Evolutionary conservation across 768 basidiomycete genomes (phyloP).

Genomic region (Russula ochroleuca): DNA sequence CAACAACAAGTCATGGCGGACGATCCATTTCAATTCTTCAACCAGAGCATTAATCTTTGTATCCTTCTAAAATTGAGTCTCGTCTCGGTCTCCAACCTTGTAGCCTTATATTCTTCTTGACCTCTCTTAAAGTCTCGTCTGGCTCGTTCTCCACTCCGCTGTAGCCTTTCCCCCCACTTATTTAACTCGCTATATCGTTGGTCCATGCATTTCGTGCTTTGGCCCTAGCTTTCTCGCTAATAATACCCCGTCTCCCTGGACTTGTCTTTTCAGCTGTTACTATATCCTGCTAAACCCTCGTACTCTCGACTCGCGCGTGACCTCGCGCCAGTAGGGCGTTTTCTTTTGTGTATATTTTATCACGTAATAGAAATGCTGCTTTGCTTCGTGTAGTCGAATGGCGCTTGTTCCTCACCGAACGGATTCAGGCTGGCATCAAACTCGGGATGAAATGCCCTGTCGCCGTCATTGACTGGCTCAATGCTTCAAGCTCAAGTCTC

Average conservation of each 20-base stretch:
- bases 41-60: slow-evolving; percentile 11
- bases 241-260: slow-evolving; percentile 6
- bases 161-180: slow-evolving; percentile 18
- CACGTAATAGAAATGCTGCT: neutral
- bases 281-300: neutral
- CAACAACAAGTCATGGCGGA: slow-evolving; percentile 10
- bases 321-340: neutral
- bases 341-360: slow-evolving; percentile 1
- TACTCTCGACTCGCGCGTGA: neutral
- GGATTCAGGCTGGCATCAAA: too few relatives aligned
- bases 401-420: too few relatives aligned
- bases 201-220: slow-evolving; percentile 1
- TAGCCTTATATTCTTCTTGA: slow-evolving; percentile 20
- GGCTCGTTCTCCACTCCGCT: neutral
- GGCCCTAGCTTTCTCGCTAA: neutral
- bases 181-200: slow-evolving; percentile 1
- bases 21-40: slow-evolving; percentile 2
- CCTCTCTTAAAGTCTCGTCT: neutral
- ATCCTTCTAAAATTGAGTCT: slow-evolving; percentile 1
- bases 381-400: neutral
- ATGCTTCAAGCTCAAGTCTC: too few relatives aligned
- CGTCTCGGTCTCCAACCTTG: slow-evolving; percentile 17
- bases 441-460: too few relatives aligned
- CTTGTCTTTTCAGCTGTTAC: neutral
- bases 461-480: too few relatives aligned